Conservation (phyloP, 2,329 filamentous ascomycete species). For the Fusarium redolens region DNA sequence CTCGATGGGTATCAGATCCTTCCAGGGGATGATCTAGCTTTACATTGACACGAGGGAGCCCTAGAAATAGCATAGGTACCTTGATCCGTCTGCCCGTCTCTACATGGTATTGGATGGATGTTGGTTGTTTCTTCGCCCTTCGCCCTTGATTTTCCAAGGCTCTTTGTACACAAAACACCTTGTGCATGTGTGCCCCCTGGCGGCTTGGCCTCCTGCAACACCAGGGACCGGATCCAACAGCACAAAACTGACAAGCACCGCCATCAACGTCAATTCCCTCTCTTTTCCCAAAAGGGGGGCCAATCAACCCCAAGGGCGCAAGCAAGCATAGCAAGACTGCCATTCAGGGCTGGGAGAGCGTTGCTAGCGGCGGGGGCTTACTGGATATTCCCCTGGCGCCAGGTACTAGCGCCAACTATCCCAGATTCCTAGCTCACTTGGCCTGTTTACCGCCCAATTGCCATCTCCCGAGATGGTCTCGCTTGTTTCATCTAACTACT, state of each 20-base stretch:
- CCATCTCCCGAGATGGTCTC: slow-evolving; percentile 8
- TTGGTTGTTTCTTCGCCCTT: background rate
- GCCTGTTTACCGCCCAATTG: slow-evolving; percentile 19
- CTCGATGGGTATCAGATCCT: slow-evolving; percentile 27
- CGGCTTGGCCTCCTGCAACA: slow-evolving; percentile 12
- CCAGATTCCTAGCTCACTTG: background rate
- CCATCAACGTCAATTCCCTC: slow-evolving; percentile 18
- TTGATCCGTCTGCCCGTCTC: background rate
- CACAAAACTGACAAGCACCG: slow-evolving; percentile 26
- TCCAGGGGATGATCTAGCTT: slow-evolving; percentile 10
- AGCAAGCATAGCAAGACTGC: slow-evolving; percentile 7
- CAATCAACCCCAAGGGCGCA: slow-evolving; percentile 21
- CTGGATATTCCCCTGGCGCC: slow-evolving; percentile 23
- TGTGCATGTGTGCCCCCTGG: slow-evolving; percentile 8
- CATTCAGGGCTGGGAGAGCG: slow-evolving; percentile 24
- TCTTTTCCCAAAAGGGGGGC: slow-evolving; percentile 30
- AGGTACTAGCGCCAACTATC: slow-evolving; percentile 22
- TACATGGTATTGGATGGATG: background rate
- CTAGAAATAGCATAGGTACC: background rate
- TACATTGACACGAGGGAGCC: background rate
- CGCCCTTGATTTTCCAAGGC: background rate
- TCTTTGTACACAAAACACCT: slow-evolving; percentile 8
- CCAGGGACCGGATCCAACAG: slow-evolving; percentile 15
- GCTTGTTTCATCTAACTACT: slow-evolving; percentile 34
- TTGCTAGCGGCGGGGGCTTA: slow-evolving; percentile 26